phyloP scores from a whole-genome alignment of 2,329 filamentous ascomycete species.

The Chaetomium globosum region DNA sequence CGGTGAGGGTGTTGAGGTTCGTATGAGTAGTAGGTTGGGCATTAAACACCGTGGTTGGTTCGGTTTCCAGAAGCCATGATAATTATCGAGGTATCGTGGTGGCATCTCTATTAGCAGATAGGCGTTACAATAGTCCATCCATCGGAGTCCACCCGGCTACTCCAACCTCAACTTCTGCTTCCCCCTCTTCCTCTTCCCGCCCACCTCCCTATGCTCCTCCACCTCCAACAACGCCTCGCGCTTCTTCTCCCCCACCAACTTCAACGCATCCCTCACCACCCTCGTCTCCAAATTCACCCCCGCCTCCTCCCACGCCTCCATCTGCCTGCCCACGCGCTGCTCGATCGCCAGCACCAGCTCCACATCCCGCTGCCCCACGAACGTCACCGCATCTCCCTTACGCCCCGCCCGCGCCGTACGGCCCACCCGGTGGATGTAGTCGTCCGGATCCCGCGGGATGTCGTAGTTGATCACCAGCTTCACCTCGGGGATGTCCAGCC shows the following conservation, averaged over 20 bases:
- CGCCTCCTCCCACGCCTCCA: slow-evolving; percentile 85
- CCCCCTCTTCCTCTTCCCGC: slow-evolving; percentile 73
- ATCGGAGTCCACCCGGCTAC: slow-evolving; percentile 5
- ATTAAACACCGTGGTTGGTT: background rate
- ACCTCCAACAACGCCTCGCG: slow-evolving; percentile 87
- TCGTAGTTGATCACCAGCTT: slow-evolving; percentile 93
- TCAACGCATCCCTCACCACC: slow-evolving; percentile 81
- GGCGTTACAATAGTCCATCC: background rate
- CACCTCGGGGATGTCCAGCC: slow-evolving; percentile 93
- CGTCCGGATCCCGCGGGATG: slow-evolving; percentile 90
- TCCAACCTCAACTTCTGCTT: slow-evolving; percentile 57
- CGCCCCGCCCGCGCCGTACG: slow-evolving; percentile 91
- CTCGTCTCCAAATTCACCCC: slow-evolving; percentile 92
- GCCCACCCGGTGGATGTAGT: slow-evolving; percentile 96
- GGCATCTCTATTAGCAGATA: background rate
- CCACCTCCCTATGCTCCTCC: slow-evolving; percentile 87
- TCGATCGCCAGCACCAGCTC: slow-evolving; percentile 90
- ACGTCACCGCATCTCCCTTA: slow-evolving; percentile 77
- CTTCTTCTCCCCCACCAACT: slow-evolving; percentile 93
- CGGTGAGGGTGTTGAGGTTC: slow-evolving; percentile 38
- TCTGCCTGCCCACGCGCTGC: slow-evolving; percentile 72
- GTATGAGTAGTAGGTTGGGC: too few relatives aligned
- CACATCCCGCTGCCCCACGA: slow-evolving; percentile 92
- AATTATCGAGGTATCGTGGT: background rate
- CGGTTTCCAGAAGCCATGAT: background rate